Conservation (phyloP, 208 protist genomes). For the Acanthamoeba lenticulata region DNA sequence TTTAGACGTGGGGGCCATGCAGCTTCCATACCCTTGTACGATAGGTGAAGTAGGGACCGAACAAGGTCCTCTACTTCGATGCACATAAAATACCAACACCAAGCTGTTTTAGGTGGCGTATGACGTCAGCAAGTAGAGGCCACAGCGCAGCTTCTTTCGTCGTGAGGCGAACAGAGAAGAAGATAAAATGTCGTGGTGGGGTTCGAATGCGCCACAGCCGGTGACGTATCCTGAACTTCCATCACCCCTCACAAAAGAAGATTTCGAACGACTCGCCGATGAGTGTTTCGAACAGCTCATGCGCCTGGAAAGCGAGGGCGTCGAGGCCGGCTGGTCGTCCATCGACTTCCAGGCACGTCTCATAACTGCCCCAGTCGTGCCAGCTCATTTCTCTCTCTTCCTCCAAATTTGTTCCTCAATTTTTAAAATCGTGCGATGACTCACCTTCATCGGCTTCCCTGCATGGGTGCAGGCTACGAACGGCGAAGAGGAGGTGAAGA, state of each 20-base stretch:
- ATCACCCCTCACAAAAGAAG: background rate
- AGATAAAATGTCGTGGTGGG: background rate
- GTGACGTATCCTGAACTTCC: background rate
- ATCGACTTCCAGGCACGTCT: background rate
- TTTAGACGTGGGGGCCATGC: no score
- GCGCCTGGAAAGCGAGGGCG: background rate
- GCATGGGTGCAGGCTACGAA: background rate
- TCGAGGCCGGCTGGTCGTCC: background rate
- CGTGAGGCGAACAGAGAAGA: no score
- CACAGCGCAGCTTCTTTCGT: no score
- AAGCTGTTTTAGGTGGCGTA: no score
- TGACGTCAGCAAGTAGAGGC: no score
- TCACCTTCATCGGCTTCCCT: background rate
- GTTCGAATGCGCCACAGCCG: background rate
- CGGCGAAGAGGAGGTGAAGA: background rate
- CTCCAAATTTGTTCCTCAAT: background rate
- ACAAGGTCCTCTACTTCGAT: no score
- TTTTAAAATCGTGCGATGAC: background rate
- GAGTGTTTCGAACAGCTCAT: slow-evolving; percentile 19
- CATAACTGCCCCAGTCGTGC: background rate
- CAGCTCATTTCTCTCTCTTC: background rate
- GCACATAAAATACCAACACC: no score
- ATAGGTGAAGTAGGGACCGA: no score
- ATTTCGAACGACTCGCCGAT: background rate
- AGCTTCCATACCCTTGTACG: no score